These are phyloP conservation scores for Penicillium goetzii DNA, from an alignment of 495 filamentous ascomycete species.

Conservation along the genomic window DNA sequence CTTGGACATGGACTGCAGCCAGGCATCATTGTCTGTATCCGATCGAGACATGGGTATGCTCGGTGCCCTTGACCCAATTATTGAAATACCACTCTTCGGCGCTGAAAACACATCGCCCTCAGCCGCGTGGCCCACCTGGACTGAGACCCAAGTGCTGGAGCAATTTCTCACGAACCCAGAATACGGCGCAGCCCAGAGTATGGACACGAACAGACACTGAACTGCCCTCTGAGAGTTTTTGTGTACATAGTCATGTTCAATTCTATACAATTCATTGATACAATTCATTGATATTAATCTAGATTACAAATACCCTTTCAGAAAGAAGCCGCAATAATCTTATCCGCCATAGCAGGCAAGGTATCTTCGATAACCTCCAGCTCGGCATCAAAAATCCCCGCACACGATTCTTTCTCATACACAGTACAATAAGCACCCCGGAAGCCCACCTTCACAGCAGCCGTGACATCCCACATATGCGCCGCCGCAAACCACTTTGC, in stretches of 20 bases:
- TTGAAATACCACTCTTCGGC: constrained; percentile 27
- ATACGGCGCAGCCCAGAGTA: not conserved
- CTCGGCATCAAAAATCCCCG: constrained; percentile 33
- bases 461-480: constrained; percentile 49
- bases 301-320: not conserved
- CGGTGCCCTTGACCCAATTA: constrained; percentile 17
- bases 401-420: constrained; percentile 40
- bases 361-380: constrained; percentile 37
- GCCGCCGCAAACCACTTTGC: constrained; percentile 43
- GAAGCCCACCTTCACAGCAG: constrained; percentile 37
- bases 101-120: constrained; percentile 20
- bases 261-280: not conserved
- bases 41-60: constrained; percentile 15
- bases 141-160: constrained; percentile 30
- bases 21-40: not conserved
- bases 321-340: constrained; percentile 29
- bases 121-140: constrained; percentile 29
- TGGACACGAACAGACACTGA: not conserved
- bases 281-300: not conserved
- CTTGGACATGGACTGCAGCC: not conserved
- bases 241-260: not conserved
- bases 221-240: not conserved
- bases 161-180: constrained; percentile 25
- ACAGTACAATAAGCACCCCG: constrained; percentile 39
- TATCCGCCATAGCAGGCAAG: constrained; percentile 35